Conservation (phyloP, 2,329 filamentous ascomycete genomes). For the Fusarium secorum region DNA sequence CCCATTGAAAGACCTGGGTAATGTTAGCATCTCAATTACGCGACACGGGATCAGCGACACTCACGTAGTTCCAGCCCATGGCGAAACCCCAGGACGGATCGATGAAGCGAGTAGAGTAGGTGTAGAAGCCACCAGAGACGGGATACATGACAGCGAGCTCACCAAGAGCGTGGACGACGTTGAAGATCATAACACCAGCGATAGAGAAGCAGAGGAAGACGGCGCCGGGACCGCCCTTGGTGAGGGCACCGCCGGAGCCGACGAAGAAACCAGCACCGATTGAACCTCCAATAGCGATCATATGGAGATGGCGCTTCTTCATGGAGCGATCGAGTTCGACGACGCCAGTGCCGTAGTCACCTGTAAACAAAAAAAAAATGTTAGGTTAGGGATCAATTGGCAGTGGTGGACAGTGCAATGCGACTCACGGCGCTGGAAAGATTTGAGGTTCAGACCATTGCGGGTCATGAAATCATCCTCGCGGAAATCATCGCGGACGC, state of each 20-base stretch:
- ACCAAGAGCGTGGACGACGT: conserved; percentile 67
- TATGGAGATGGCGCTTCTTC: conserved; percentile 66
- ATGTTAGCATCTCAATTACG: background rate
- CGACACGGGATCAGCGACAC: background rate
- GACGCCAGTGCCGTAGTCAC: conserved; percentile 39
- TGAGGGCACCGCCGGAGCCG: conserved; percentile 63
- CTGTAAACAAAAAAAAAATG: background rate
- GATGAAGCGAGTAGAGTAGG: conserved; percentile 67
- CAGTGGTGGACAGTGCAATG: background rate
- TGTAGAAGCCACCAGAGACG: conserved; percentile 69
- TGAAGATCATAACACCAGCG: conserved; percentile 68
- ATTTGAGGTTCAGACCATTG: conserved; percentile 40
- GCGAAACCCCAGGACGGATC: conserved; percentile 67
- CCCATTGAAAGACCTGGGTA: conserved; percentile 56
- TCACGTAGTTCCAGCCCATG: conserved; percentile 54
- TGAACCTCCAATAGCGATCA: conserved; percentile 69
- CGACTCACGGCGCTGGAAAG: conserved; percentile 36
- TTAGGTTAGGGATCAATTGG: conserved; percentile 7
- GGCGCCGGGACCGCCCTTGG: conserved; percentile 57
- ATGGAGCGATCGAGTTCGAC: conserved; percentile 56
- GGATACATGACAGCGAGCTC: conserved; percentile 69
- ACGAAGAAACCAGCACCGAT: conserved; percentile 71
- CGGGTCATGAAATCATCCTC: conserved; percentile 42
- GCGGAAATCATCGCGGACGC: conserved; percentile 33
- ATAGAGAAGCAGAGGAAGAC: conserved; percentile 61